Base-by-base conservation (phyloP, 1,284 basidiomycete species). In the Ganoderma multipileum region DNA sequence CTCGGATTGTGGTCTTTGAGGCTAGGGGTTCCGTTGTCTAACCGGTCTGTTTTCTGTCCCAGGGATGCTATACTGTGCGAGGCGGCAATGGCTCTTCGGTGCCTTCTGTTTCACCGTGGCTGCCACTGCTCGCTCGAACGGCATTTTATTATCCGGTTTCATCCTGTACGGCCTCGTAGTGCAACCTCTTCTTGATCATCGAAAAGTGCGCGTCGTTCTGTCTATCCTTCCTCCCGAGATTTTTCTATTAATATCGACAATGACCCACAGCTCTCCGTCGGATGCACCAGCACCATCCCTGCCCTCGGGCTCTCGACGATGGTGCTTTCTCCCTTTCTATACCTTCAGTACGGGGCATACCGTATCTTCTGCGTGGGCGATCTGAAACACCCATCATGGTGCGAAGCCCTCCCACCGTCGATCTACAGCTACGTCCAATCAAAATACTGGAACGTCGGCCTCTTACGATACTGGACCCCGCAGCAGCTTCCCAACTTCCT, bases 401-500 rank as follows among this genome's bases (percentile, higher is more conserved):
- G 97, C 78, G 63, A 75, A 0, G 70, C 76, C 0, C 58, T 75
- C 3, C 73, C 91, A 1, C 95, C 95, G 0, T 86, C 89, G 18
- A 89, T 95, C 58, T 99, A 99, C 78, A 82, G 86, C n/a, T 90
- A 94, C 75, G 93, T 95, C 1, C 97, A 99, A 79, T 80, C 81
- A 0, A 83, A 87, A 59, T 99, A 99, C 80, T 99, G 97, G 97
- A 86, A 95, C 78, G 84, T 89, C 69, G 96, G 96, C 6, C 88
- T 96, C 70, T 81, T 98, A 67, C 87, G 85, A 0, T 99, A 99
- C 81, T 99, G 96, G 96, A 90, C 91, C 0, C 67, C 83, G 5
- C 81, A 87, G 36, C 97, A 99, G 78, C 71, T 95, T 2, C 97
- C 97, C 39, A 98, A 99, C 80, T 94, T 99, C 78, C 68, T 93